These are phyloP conservation scores for Xylaria cubensis DNA, from an alignment of 495 filamentous ascomycete species.

Conservation along the genomic window DNA sequence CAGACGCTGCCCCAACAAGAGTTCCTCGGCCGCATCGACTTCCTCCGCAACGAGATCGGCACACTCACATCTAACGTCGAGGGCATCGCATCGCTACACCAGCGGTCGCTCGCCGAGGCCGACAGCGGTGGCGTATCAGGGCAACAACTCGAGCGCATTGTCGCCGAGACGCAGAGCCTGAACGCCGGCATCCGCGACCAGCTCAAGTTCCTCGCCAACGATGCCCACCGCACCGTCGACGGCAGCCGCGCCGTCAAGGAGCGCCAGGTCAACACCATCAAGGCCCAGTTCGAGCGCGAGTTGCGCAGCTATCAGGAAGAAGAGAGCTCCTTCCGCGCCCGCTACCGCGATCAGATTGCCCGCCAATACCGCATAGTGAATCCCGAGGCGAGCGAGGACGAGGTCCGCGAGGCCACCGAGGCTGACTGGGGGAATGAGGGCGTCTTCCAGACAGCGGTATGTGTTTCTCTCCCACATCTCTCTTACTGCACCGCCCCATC, in stretches of 20 bases:
- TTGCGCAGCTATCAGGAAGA: conserved; percentile 68
- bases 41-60: conserved; percentile 63
- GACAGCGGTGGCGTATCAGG: conserved; percentile 52
- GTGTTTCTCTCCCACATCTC: conserved; percentile 34
- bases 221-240: conserved; percentile 63
- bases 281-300: conserved; percentile 67
- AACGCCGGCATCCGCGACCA: conserved; percentile 71
- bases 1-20: conserved; percentile 58
- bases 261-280: conserved; percentile 67
- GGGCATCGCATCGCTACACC: conserved; percentile 64
- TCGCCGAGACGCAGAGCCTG: conserved; percentile 68
- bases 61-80: conserved; percentile 60
- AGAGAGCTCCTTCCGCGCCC: conserved; percentile 67
- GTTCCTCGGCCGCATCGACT: conserved; percentile 66
- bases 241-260: conserved; percentile 62
- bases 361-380: conserved; percentile 80
- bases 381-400: conserved; percentile 68
- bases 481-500: not conserved
- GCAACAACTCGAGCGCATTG: conserved; percentile 62
- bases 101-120: conserved; percentile 61
- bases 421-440: conserved; percentile 76
- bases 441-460: conserved; percentile 76
- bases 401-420: conserved; percentile 68
- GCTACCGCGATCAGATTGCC: conserved; percentile 73
- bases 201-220: conserved; percentile 70